phyloP scores from a whole-genome alignment of 441 rosid species.

The Populus hybrid region DNA sequence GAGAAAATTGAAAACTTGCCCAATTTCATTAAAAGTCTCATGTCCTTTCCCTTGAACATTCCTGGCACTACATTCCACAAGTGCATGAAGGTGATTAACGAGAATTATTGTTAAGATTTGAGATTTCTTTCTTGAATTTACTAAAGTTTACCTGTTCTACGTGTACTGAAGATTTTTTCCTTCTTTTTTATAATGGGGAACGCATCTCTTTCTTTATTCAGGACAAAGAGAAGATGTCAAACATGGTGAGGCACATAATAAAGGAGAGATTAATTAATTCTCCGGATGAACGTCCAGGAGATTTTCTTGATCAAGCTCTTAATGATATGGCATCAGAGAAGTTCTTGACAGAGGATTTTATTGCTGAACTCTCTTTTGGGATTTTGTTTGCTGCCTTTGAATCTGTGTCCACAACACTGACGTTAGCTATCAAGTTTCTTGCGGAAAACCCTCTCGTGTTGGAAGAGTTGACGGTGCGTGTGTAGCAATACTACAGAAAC shows the following conservation, averaged over 20 bases:
- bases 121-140: too few species aligned
- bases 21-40: conserved; percentile 6
- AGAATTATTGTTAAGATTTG: not conserved
- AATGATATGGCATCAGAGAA: conserved; percentile 19
- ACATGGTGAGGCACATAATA: conserved; percentile 9
- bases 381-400: conserved; percentile 21
- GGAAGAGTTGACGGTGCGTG: conserved; percentile 25
- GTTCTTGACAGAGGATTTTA: conserved; percentile 26
- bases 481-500: not conserved
- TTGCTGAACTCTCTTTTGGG: conserved; percentile 22
- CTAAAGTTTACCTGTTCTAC: not conserved
- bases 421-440: conserved; percentile 26
- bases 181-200: not conserved
- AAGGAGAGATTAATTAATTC: not conserved
- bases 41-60: conserved; percentile 33
- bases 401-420: conserved; percentile 13
- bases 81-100: conserved; percentile 27
- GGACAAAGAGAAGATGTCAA: conserved; percentile 12
- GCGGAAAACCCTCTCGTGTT: conserved; percentile 26
- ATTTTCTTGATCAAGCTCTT: conserved; percentile 29
- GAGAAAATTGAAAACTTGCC: not conserved
- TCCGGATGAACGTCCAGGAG: conserved; percentile 16
- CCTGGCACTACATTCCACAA: conserved; percentile 36
- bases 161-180: not conserved
- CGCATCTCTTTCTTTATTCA: not conserved